Percentiles rank a stretch among this genome's conserved stretches.
These are phyloP conservation scores for Sinapis alba DNA, from an alignment of 441 rosid genomes.

Conservation along the genomic window DNA sequence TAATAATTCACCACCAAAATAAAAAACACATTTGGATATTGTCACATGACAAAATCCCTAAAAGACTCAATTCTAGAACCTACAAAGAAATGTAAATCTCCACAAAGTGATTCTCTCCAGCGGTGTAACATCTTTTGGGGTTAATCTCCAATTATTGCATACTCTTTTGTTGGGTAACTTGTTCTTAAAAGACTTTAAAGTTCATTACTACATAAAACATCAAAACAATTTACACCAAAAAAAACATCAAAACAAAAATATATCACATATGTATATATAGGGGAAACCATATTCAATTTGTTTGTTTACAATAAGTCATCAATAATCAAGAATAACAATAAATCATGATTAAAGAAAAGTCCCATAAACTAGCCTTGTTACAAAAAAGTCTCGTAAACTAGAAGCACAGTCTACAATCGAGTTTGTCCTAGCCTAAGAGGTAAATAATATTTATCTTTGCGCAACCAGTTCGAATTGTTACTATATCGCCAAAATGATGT, in stretches of 20 bases:
- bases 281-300: not conserved
- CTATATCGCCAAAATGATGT: not conserved
- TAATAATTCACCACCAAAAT: not conserved
- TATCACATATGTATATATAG: not conserved
- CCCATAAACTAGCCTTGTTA: not conserved
- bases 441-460: not conserved
- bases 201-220: not conserved
- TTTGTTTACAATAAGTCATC: not conserved
- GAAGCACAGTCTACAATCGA: not conserved
- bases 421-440: not conserved
- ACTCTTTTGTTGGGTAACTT: conserved; percentile 17
- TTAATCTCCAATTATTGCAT: conserved; percentile 38
- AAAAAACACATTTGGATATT: conserved; percentile 28
- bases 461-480: not conserved
- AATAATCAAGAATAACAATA: not conserved
- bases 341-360: not conserved
- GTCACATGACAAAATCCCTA: conserved; percentile 42
- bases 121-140: conserved; percentile 40
- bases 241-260: not conserved
- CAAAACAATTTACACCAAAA: not conserved
- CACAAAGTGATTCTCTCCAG: conserved; percentile 49
- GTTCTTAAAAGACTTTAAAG: not conserved
- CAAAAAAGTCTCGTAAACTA: not conserved
- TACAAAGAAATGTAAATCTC: conserved; percentile 32
- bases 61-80: conserved; percentile 30